Base-by-base conservation (phyloP, 371 early-diverging fungal genomes). In the Lichtheimia corymbifera region DNA sequence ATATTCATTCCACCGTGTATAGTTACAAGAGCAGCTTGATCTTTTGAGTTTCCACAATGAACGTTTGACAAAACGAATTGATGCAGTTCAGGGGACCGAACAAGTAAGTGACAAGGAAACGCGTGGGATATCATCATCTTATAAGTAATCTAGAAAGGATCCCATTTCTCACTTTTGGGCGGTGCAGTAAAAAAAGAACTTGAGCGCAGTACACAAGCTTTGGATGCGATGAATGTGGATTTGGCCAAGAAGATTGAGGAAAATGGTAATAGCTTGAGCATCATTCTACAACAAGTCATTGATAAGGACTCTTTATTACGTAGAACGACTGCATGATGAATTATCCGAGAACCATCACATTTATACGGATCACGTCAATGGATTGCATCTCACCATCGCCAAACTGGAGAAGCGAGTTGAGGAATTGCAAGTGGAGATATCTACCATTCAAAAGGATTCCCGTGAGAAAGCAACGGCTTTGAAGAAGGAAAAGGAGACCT, bases 21-120 rank as follows among this genome's bases (percentile, higher is more conserved):
- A 82, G 82, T 50, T 79, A 25, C 76, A 82, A 69, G 82, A 85
- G 66, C 84, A 88, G 59, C 62, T 88, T 53, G 88, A 88, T 62
- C 65, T 88, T 4, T 77, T 88, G 40, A 72, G 80, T 0, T 88
- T 85, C 60, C 88, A 88, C 51, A 88, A 86, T 56, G 84, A 88
- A 58, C 81, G 88, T 20, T 60, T 88, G 44, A 84, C 86, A 2
- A 88, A 83, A 43, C 85, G 88, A 22, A 88, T 88, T 25, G 83
- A 85, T 53, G 80, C 81, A 25, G 71, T 88, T 17, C 88, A 86
- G 58, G 84, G 74, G 12, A 71, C 65, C 35, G 82, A 80, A 2
- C 67, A 81, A 51, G 71, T 55, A 54, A 24, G 18, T 9, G 54
- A 4, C 30, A 24, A 2, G 25, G 51, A 56, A 2, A n/a, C 4